phyloP scores from a whole-genome alignment of 345 rosid genomes.

The Linum lewisii region DNA sequence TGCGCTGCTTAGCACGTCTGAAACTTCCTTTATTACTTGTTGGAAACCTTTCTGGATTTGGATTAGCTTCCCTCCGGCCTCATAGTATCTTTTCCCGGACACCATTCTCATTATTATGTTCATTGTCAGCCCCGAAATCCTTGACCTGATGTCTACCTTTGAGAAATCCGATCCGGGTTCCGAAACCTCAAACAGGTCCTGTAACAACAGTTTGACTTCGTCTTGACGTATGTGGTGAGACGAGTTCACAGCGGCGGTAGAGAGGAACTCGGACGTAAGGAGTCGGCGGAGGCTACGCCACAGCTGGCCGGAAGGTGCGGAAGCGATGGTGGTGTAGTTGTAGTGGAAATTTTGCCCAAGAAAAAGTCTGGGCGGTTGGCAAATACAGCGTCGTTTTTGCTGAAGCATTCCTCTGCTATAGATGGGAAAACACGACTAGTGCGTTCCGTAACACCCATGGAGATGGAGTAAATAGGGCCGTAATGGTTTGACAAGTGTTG shows the following conservation, averaged over 20 bases:
- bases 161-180: not conserved
- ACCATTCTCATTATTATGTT: conserved; percentile 13
- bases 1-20: not conserved
- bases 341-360: conserved; percentile 1
- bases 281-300: conserved; percentile 15
- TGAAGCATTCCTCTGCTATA: conserved; percentile 2
- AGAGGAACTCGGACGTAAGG: not conserved
- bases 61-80: not conserved
- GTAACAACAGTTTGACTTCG: conserved; percentile 1
- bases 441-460: not conserved
- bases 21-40: not conserved
- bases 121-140: not conserved
- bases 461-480: conserved; percentile 4
- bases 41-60: not conserved
- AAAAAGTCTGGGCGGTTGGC: conserved; percentile 7
- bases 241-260: not conserved
- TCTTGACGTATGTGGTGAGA: not conserved
- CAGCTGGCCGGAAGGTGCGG: conserved; percentile 4
- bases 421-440: not conserved
- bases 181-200: not conserved
- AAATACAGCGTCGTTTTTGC: conserved; percentile 10
- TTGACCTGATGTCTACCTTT: conserved; percentile 4
- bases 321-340: conserved; percentile 1
- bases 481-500: not conserved
- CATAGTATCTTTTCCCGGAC: conserved; percentile 8